Evolutionary conservation across 257 asterid species (phyloP), one percentile per base, ranked within the genome.

Genomic region (Plectranthus barbatus): DNA sequence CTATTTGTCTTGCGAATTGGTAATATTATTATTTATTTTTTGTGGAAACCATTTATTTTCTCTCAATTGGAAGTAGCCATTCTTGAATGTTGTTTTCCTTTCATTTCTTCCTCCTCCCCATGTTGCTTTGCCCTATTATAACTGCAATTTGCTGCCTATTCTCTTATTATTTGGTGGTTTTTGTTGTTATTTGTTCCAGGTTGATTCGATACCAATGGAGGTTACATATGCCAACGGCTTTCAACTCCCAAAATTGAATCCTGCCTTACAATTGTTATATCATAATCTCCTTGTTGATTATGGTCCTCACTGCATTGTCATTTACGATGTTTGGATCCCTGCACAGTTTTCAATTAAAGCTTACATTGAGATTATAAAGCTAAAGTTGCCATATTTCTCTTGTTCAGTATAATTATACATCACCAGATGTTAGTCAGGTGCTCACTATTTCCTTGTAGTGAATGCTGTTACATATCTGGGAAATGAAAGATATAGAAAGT

Each of bases 391-490:
- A 2, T 34, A 34, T 34, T 34, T 8, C 7, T 8, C 7, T 1
- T 34, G 42, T 37, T 37, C 42, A 1, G 42, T 37, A 1, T 37
- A 37, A 17, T 54, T 56, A 41, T 49, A 15, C 49, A 29, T 58
- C 23, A 29, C 77, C 80, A 52, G 63, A 68, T 52, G 74, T 73
- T 61, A 67, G 82, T 71, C 83, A 71, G 79, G 74, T 76, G 74
- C 44, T 76, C 66, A 64, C 56, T 47, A 21, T 19, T 56, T 36
- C 33, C 55, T 66, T n/a, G 42, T 78, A 67, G 73, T 65, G 68
- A 67, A 71, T 62, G 55, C 77, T 77, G 76, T 76, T 76, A 79
- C 83, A 76, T 54, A 71, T 69, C 82, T 76, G 81, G 87, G 26
- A 79, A 57, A 77, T 2, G 4, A n/a, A 78, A 49, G 72, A 74